Evolutionary conservation across 306 rosid genomes (phyloP).

Genomic region (Sicyos baderoa): DNA sequence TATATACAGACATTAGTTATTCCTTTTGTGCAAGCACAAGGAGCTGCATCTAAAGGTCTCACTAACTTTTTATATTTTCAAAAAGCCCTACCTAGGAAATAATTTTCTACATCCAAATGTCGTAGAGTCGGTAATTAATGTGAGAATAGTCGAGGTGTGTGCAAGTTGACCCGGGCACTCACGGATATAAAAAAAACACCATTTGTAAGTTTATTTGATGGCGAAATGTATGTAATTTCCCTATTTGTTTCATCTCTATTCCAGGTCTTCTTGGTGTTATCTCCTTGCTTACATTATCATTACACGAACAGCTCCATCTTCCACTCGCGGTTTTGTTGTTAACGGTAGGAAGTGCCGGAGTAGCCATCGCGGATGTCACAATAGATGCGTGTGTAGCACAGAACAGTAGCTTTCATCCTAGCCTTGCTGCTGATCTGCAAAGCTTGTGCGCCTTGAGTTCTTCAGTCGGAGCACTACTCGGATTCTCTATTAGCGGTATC

Average conservation of each 20-base stretch:
- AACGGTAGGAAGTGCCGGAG: conserved; percentile 76
- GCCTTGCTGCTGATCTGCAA: conserved; percentile 85
- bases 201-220: neutral
- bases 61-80: neutral
- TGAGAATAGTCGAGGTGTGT: no score
- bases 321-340: conserved; percentile 59
- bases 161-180: no score
- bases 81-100: neutral
- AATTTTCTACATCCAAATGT: no score
- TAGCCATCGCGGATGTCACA: conserved; percentile 86
- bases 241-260: neutral
- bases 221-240: neutral
- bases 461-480: conserved; percentile 73
- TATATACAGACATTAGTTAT: neutral
- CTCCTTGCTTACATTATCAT: conserved; percentile 57
- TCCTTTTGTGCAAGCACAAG: no score
- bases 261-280: conserved; percentile 58
- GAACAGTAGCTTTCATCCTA: conserved; percentile 65
- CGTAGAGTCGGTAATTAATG: no score
- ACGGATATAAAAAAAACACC: neutral
- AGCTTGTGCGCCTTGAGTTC: conserved; percentile 85
- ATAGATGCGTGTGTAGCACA: conserved; percentile 97
- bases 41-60: neutral
- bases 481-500: conserved; percentile 77
- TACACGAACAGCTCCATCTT: conserved; percentile 59